Evolutionary conservation across 2,329 filamentous ascomycete species (phyloP).

Genomic region (Hirsutella rhossiliensis): DNA sequence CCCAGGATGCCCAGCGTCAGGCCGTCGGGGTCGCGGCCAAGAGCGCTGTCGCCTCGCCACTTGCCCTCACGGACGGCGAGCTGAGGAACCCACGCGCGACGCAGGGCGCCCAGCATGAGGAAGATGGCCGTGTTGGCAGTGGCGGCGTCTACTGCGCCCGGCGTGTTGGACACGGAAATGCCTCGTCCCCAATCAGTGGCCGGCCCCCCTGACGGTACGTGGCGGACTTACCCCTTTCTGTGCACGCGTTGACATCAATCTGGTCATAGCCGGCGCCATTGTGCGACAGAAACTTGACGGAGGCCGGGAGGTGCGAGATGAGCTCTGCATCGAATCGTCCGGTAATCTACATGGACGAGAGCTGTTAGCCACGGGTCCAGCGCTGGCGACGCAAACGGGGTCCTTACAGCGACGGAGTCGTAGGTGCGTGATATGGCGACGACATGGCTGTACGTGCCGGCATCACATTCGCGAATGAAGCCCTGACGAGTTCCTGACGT

Average conservation of each 20-base stretch:
- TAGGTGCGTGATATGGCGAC: conserved; percentile 48
- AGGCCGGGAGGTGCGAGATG: conserved; percentile 29
- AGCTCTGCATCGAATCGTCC: conserved; percentile 52
- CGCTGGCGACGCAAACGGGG: not conserved
- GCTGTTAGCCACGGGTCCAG: too few species aligned
- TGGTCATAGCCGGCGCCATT: conserved; percentile 52
- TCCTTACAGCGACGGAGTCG: conserved; percentile 6
- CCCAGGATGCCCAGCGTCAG: conserved; percentile 49
- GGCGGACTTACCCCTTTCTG: conserved; percentile 10
- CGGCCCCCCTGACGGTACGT: not conserved
- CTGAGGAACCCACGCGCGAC: conserved; percentile 52
- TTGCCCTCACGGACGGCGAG: conserved; percentile 42
- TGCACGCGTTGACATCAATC: conserved; percentile 53
- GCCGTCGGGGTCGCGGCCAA: conserved; percentile 56
- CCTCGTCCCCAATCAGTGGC: conserved; percentile 1
- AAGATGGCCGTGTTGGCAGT: conserved; percentile 63
- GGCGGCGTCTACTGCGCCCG: conserved; percentile 54
- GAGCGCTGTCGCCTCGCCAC: conserved; percentile 38
- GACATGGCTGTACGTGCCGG: conserved; percentile 43
- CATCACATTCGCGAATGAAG: conserved; percentile 34
- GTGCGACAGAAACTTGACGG: conserved; percentile 30
- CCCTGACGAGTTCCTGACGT: conserved; percentile 6
- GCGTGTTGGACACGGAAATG: conserved; percentile 55
- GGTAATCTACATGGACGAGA: conserved; percentile 28
- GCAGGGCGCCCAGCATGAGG: conserved; percentile 55